Conservation (phyloP, 345 rosid genomes). For the Camelina hispida region DNA sequence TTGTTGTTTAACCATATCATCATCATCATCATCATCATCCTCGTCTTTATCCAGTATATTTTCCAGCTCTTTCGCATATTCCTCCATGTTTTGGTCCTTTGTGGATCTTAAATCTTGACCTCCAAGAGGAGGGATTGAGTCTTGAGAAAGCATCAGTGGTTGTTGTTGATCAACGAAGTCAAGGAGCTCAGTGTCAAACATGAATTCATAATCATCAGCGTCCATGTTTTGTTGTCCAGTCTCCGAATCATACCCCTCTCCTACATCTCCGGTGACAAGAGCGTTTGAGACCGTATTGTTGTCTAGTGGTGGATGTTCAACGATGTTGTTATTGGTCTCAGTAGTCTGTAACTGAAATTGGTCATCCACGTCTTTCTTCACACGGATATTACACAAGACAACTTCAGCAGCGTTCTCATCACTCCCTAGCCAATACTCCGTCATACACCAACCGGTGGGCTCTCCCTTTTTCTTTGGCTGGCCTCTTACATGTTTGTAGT, state of each 20-base stretch:
- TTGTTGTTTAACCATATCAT: background rate
- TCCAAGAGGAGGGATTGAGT: conserved; percentile 1
- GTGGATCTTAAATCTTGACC: background rate
- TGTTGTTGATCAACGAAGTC: background rate
- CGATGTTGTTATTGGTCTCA: background rate
- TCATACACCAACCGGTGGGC: background rate
- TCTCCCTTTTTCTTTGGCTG: background rate
- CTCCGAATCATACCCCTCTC: background rate
- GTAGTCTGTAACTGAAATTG: background rate
- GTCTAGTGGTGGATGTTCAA: background rate
- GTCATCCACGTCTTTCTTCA: background rate
- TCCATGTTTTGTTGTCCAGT: background rate
- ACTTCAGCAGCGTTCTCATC: background rate
- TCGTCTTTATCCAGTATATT: background rate
- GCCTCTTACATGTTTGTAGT: background rate
- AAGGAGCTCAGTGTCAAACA: background rate
- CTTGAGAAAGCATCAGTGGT: background rate
- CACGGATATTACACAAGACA: background rate
- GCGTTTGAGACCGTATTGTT: background rate
- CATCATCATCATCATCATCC: background rate
- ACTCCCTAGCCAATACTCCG: background rate
- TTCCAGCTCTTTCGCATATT: background rate
- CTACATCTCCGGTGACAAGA: background rate
- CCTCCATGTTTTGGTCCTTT: background rate
- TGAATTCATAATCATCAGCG: background rate